Percentiles rank a stretch among this genome's conserved stretches.
phyloP scores from a whole-genome alignment of 495 filamentous ascomycete genomes.

The Cudoniella acicularis region DNA sequence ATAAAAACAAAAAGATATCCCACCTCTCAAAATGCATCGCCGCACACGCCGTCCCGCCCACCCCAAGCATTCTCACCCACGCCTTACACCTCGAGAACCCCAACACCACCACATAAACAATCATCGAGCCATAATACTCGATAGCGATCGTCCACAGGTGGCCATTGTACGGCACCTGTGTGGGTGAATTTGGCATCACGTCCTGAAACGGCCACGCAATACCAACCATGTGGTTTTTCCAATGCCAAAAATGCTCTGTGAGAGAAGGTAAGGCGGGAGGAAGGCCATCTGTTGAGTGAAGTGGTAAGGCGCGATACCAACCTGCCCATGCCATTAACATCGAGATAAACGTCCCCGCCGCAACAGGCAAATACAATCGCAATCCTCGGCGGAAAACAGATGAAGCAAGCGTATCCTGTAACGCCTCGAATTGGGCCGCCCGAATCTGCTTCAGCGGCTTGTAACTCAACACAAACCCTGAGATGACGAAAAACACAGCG shows the following conservation, averaged over 20 bases:
- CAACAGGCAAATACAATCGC: slow-evolving; percentile 58
- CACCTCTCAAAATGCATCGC: slow-evolving; percentile 56
- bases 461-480: slow-evolving; percentile 62
- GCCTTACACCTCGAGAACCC: slow-evolving; percentile 46
- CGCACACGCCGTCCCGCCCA: slow-evolving; percentile 43
- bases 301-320: slow-evolving; percentile 29
- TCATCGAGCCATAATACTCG: slow-evolving; percentile 61
- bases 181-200: slow-evolving; percentile 43
- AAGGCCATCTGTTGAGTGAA: background rate
- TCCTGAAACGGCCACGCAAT: slow-evolving; percentile 29
- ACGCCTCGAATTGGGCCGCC: slow-evolving; percentile 32
- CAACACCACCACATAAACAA: slow-evolving; percentile 57
- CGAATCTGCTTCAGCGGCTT: slow-evolving; percentile 56
- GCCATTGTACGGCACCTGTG: slow-evolving; percentile 45
- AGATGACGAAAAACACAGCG: slow-evolving; percentile 69
- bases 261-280: slow-evolving; percentile 31
- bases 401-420: slow-evolving; percentile 41
- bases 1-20: slow-evolving; percentile 41
- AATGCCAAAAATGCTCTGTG: slow-evolving; percentile 44
- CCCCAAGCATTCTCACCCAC: slow-evolving; percentile 32
- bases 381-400: slow-evolving; percentile 60
- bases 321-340: slow-evolving; percentile 44
- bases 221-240: slow-evolving; percentile 40
- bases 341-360: slow-evolving; percentile 55
- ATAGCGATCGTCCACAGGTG: slow-evolving; percentile 72